Percentiles rank a stretch among this genome's conserved stretches.
phyloP scores from a whole-genome alignment of 1,139 yeast genomes.

The Zhuliangozyma blackwelliae region DNA sequence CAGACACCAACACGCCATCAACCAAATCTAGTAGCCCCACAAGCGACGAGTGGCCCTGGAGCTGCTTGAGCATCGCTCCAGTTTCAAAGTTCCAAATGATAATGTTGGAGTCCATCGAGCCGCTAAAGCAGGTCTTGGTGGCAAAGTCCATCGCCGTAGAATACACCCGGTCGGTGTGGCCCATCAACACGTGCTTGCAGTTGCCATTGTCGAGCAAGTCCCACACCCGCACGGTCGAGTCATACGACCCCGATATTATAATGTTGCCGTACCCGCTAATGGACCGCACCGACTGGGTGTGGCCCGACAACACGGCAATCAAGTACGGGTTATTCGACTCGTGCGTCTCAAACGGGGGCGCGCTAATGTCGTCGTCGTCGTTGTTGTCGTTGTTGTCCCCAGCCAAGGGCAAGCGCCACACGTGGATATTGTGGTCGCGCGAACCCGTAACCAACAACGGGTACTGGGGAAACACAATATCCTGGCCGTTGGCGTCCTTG shows the following conservation, averaged over 20 bases:
- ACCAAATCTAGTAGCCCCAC: slow-evolving; percentile 85
- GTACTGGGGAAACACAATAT: slow-evolving; percentile 55
- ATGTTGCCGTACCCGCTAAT: slow-evolving; percentile 83
- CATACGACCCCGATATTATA: slow-evolving; percentile 87
- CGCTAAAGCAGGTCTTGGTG: slow-evolving; percentile 80
- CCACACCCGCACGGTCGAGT: slow-evolving; percentile 90
- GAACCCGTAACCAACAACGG: slow-evolving; percentile 85
- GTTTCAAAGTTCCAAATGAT: slow-evolving; percentile 84
- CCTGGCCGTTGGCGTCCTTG: slow-evolving; percentile 57
- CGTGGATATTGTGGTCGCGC: slow-evolving; percentile 81
- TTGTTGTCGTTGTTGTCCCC: slow-evolving; percentile 31
- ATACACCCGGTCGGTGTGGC: slow-evolving; percentile 85
- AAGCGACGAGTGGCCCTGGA: slow-evolving; percentile 83
- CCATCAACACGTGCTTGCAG: slow-evolving; percentile 70
- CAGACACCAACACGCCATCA: slow-evolving; percentile 79
- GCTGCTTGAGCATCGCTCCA: slow-evolving; percentile 61
- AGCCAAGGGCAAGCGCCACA: slow-evolving; percentile 78
- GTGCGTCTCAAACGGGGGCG: slow-evolving; percentile 34
- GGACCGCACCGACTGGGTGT: slow-evolving; percentile 82
- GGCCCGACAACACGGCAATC: slow-evolving; percentile 76
- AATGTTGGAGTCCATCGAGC: slow-evolving; percentile 87
- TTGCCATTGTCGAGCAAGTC: slow-evolving; percentile 65
- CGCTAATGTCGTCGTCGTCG: slow-evolving; percentile 18
- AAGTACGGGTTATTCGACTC: slow-evolving; percentile 61
- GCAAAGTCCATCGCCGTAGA: slow-evolving; percentile 77